phyloP scores from a whole-genome alignment of 2,329 filamentous ascomycete species.

The Ophiostoma sp. region DNA sequence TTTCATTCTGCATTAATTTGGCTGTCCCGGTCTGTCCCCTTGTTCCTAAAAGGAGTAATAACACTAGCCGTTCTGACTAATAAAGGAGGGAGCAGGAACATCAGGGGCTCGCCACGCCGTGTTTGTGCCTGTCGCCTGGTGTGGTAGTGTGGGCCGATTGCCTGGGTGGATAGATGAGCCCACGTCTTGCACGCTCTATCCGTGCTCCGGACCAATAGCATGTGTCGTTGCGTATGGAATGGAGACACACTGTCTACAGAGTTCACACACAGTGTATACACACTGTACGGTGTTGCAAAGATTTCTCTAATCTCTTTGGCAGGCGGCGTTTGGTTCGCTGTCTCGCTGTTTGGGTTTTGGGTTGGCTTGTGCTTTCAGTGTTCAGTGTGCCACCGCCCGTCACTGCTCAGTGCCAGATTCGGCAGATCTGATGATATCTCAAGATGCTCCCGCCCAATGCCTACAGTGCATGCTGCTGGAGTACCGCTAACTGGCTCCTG shows the following conservation, averaged over 20 bases:
- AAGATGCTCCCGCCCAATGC: neutral
- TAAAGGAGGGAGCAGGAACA: neutral
- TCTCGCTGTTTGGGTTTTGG: neutral
- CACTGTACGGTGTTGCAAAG: slow-evolving; percentile 6
- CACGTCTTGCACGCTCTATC: slow-evolving; percentile 25
- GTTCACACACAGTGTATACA: slow-evolving; percentile 11
- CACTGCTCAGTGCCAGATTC: neutral
- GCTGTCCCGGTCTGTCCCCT: neutral
- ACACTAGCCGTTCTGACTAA: slow-evolving; percentile 13
- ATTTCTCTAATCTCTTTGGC: neutral
- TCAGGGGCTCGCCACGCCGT: slow-evolving; percentile 12
- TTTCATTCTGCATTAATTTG: slow-evolving; percentile 17
- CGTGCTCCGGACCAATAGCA: slow-evolving; percentile 28
- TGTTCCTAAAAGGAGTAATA: slow-evolving; percentile 11
- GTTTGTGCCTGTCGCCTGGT: neutral
- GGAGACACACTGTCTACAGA: neutral
- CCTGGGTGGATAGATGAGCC: slow-evolving; percentile 25
- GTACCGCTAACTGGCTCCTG: neutral
- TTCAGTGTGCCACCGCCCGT: neutral
- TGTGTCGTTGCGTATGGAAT: neutral
- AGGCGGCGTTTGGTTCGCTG: neutral
- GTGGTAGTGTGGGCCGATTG: slow-evolving; percentile 18
- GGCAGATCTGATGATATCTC: neutral
- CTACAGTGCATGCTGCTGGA: neutral
- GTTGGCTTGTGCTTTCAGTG: neutral